Conservation (phyloP, 2,329 filamentous ascomycete species). For the Fusarium chlamydosporum region DNA sequence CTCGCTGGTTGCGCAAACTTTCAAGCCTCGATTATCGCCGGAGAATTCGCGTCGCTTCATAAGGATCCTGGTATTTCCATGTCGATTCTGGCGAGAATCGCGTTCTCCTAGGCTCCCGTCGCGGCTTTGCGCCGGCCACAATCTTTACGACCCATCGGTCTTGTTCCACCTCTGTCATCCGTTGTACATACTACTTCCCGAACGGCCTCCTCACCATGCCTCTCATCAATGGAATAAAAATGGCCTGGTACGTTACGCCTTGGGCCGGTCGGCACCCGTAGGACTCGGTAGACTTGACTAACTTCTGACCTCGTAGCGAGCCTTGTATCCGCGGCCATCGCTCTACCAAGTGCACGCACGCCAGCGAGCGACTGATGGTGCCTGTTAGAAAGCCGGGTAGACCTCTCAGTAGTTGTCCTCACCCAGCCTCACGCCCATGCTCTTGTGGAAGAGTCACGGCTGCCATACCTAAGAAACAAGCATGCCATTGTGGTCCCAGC, state of each 20-base stretch:
- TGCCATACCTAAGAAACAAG: constrained; percentile 71
- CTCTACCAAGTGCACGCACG: constrained; percentile 80
- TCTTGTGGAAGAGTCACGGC: constrained; percentile 74
- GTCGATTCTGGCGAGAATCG: constrained; percentile 30
- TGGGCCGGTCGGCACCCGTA: neutral
- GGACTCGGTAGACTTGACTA: constrained; percentile 20
- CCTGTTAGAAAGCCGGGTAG: constrained; percentile 80
- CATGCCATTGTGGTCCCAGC: constrained; percentile 66
- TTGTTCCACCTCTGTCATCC: constrained; percentile 36
- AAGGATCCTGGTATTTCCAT: constrained; percentile 31
- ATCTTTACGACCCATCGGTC: constrained; percentile 18
- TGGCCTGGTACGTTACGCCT: constrained; percentile 74
- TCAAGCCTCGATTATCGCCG: constrained; percentile 27
- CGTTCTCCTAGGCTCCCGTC: constrained; percentile 35
- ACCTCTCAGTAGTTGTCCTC: constrained; percentile 77
- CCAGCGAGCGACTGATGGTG: constrained; percentile 75
- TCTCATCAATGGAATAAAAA: constrained; percentile 77
- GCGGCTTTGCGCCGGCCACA: constrained; percentile 39
- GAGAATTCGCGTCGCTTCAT: constrained; percentile 23
- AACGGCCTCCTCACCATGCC: constrained; percentile 66
- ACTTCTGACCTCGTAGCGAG: constrained; percentile 64
- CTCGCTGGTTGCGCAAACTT: constrained; percentile 30
- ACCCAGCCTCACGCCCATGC: constrained; percentile 73
- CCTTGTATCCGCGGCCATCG: constrained; percentile 83
- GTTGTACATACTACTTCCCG: constrained; percentile 31